Evolutionary conservation across 345 rosid species (phyloP).

Genomic region (Sisymbrium altissimum): DNA sequence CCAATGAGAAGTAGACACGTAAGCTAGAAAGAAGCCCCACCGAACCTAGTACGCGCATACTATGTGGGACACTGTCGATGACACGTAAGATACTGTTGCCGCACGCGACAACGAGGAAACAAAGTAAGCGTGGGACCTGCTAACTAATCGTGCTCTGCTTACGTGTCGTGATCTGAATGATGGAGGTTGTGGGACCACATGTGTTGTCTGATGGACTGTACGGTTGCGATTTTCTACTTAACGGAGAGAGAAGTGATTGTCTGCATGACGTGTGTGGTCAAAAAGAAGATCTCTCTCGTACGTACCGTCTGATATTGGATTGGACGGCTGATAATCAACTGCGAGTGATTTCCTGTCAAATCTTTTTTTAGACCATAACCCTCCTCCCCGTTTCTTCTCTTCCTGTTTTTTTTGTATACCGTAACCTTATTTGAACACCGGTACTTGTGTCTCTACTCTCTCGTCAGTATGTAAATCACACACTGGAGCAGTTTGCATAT

Average conservation of each 20-base stretch:
- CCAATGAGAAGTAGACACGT: conserved; percentile 23
- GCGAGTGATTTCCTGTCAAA: conserved; percentile 15
- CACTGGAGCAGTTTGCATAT: too few species aligned
- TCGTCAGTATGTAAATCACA: too few species aligned
- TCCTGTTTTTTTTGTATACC: too few species aligned
- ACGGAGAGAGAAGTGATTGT: conserved; percentile 3
- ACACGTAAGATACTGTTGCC: conserved; percentile 37
- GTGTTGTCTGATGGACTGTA: conserved; percentile 11
- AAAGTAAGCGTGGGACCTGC: neutral
- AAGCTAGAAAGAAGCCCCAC: conserved; percentile 33
- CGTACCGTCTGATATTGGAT: conserved; percentile 38
- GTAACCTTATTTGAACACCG: too few species aligned
- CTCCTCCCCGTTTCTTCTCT: too few species aligned
- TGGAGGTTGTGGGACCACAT: conserved; percentile 2
- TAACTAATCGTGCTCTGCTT: neutral
- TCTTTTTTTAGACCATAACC: neutral
- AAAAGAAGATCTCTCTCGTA: conserved; percentile 40
- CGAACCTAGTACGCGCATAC: conserved; percentile 37
- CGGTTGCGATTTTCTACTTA: conserved; percentile 30
- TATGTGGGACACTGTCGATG: conserved; percentile 37
- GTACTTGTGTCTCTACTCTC: too few species aligned
- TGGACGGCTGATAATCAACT: conserved; percentile 37
- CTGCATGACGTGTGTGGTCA: conserved; percentile 30
- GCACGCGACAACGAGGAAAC: conserved; percentile 29
- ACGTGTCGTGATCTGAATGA: conserved; percentile 32